Conservation (phyloP, 352 stramenopile species). For the Pythium coloratum region DNA sequence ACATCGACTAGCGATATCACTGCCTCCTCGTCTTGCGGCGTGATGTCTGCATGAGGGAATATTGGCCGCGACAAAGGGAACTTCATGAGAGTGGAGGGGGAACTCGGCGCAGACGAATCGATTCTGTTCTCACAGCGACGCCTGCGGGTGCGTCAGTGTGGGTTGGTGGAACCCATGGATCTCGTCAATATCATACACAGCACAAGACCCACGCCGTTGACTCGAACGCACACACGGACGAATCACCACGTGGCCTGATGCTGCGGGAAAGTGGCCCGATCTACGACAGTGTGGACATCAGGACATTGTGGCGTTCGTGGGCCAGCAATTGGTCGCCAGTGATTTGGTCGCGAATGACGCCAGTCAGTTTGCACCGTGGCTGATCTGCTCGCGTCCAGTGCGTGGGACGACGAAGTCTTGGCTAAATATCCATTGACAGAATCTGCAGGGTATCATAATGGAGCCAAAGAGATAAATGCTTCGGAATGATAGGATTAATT, state of each 20-base stretch:
- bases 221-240: not conserved
- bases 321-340: not conserved
- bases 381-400: slow-evolving; percentile 4
- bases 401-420: not conserved
- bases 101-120: not conserved
- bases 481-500: not conserved
- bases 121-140: not conserved
- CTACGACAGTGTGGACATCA: not conserved
- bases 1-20: slow-evolving; percentile 11
- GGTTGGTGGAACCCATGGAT: too few species aligned
- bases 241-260: not conserved
- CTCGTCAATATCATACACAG: too few species aligned
- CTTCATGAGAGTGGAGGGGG: slow-evolving; percentile 11
- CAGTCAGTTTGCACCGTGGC: not conserved
- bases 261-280: slow-evolving; percentile 1
- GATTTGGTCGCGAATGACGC: not conserved
- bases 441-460: not conserved
- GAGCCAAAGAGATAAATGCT: too few species aligned
- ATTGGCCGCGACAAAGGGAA: slow-evolving; percentile 18
- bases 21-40: not conserved
- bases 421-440: not conserved
- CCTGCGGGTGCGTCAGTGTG: too few species aligned
- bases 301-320: not conserved
- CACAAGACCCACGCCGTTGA: not conserved
- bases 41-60: slow-evolving; percentile 10